Base-by-base conservation (phyloP, 495 filamentous ascomycete species). In the Lasiosphaeriaceae sp. region DNA sequence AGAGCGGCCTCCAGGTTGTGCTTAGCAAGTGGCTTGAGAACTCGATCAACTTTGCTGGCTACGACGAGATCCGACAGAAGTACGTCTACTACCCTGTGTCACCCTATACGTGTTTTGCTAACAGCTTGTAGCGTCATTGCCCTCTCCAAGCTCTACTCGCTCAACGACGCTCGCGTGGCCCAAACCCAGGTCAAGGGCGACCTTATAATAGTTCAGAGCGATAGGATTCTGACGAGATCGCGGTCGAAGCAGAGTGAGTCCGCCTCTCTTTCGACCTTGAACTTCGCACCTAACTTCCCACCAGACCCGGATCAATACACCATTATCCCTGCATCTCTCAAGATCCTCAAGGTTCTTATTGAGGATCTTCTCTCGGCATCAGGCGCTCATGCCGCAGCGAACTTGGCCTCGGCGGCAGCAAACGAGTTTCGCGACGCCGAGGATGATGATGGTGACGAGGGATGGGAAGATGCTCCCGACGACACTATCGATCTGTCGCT, bases 1-100 rank as follows among this genome's bases (percentile, higher is more conserved):
- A 83, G 61, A 96, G 80, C 64, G 94, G 94, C 12, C 77, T 98
- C 8, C 82, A 90, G 51, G 85, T 97, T 2, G 94, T 98, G 14
- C 72, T 98, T 58, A 79, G 84, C 72, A 97, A 97, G 71, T 98
- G 94, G 94, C 79, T 97, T 0, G 93, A 96, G 71, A 94, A 97
- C 71, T 96, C 92, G 2, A 82, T 94, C 72, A 96, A 87, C 68
- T 97, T 98, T 71, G 90, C 90, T 8, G 94, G 94, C 19, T 98
- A 97, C 63, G 92, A 97, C 63, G 92, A 96, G 69, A 97, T 96
- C 64, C 79, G 92, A 62, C 91, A 96, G 68, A 98, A 97, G 87
- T 90, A 73, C 69, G 82, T 73, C 16, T 9, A n/a, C 34, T n/a
- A n/a, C n/a, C n/a, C 48, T 35, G 19, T 4, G 35, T 44, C 2